Evolutionary conservation across 805 yeast species (phyloP), one percentile per base, ranked within the genome.

Genomic region (Cyberlindnera euphorbiiphila): DNA sequence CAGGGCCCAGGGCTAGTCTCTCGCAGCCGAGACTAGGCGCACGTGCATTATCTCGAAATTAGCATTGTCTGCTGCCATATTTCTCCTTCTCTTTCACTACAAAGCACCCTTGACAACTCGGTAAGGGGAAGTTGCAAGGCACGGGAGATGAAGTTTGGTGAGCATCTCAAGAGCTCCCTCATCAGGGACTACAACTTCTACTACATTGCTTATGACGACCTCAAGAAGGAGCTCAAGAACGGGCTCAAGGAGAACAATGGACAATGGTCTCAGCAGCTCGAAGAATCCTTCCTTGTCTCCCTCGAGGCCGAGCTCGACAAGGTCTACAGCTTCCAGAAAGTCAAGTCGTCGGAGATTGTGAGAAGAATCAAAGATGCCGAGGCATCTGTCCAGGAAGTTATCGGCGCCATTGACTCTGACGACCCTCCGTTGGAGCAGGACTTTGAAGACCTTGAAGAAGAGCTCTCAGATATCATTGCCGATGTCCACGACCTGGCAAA

Each of bases 401-500:
- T 83, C 14, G 71, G 72, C 25, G 73, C 74, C 8, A 65, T 79
- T 25, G 73, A 73, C 32, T 50, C 70, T 2, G 73, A 64, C 50
- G 59, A 46, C 20, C 74, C 78, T 2, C 69, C 73, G n/a, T 59
- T 68, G 43, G 85, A 81, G 56, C 72, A 78, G 51, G 85, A 80
- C 55, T 85, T 81, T 49, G 82, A 80, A 48, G 81, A 76, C 39
- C 64, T 84, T 37, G 93, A 85, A 59, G 84, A 81, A 43, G 89
- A 82, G 49, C 63, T 84, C 41, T 72, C 81, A 39, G 96, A 89
- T 52, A 81, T 93, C 51, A 89, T 93, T 62, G 96, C 97, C 16
- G 97, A 89, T 64, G 96, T 93, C 30, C 97, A 93, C 57, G 98
- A 93, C 61, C 73, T 93, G 54, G 96, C 96, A 48, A 91, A 91